Evolutionary conservation across 805 yeast species (phyloP).

Genomic region (Kodamaea kakaduensis): DNA sequence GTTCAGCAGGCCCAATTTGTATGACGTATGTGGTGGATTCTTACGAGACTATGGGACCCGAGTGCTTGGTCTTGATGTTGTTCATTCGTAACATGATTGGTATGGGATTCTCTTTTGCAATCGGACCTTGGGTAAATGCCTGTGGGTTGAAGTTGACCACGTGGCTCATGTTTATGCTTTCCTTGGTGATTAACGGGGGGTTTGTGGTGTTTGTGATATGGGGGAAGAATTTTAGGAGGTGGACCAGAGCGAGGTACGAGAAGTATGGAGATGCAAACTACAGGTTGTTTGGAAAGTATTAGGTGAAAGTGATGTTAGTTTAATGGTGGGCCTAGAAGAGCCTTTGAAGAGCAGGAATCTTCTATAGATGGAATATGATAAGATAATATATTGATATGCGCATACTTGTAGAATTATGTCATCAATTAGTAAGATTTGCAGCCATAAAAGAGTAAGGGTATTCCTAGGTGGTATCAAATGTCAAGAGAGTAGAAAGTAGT

Average conservation of each 20-base stretch:
- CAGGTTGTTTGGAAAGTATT: conserved; percentile 11
- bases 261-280: conserved; percentile 11
- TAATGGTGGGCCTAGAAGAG: no score
- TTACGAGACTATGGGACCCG: conserved; percentile 43
- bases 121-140: conserved; percentile 42
- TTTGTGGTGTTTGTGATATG: conserved; percentile 36
- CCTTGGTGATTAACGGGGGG: conserved; percentile 39
- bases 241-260: conserved; percentile 22
- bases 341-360: no score
- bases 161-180: conserved; percentile 45
- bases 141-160: conserved; percentile 39
- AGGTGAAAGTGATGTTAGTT: neutral
- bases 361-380: no score
- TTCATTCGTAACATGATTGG: conserved; percentile 45
- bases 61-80: conserved; percentile 40
- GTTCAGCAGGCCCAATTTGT: conserved; percentile 41
- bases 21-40: conserved; percentile 44
- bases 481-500: no score
- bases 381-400: no score
- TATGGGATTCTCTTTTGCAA: conserved; percentile 44
- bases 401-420: no score
- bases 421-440: no score
- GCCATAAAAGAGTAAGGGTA: no score
- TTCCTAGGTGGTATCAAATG: no score
- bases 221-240: conserved; percentile 39